phyloP scores from a whole-genome alignment of 2,329 filamentous ascomycete genomes.

The Emmonsiellopsis sp. region DNA sequence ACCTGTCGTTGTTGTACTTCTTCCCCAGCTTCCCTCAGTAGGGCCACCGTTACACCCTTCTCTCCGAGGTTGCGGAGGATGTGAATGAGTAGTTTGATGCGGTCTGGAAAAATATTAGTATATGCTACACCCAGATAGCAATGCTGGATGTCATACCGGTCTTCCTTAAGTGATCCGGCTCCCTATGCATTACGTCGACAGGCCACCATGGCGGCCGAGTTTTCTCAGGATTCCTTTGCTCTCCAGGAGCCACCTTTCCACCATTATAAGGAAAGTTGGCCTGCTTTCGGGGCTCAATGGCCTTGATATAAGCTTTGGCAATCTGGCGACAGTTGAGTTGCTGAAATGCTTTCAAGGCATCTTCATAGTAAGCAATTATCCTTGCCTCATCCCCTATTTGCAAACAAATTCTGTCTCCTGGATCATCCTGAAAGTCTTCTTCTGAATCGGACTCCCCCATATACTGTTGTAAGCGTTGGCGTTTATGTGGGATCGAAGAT shows the following conservation, averaged over 20 bases:
- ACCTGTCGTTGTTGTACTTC: slow-evolving; percentile 30
- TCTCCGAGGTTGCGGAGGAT: slow-evolving; percentile 31
- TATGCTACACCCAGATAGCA: neutral
- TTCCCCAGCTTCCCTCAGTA: slow-evolving; percentile 31
- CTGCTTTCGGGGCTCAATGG: slow-evolving; percentile 40
- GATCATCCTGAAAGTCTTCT: neutral
- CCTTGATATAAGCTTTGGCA: slow-evolving; percentile 39
- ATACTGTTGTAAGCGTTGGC: neutral
- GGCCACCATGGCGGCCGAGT: slow-evolving; percentile 40
- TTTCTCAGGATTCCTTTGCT: slow-evolving; percentile 33
- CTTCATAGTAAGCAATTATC: slow-evolving; percentile 31
- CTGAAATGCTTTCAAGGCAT: slow-evolving; percentile 35
- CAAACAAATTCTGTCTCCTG: neutral
- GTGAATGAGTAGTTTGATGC: slow-evolving; percentile 31
- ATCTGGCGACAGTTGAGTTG: slow-evolving; percentile 38
- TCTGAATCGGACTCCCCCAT: neutral
- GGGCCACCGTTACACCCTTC: slow-evolving; percentile 27
- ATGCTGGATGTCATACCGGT: slow-evolving; percentile 28
- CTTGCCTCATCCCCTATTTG: slow-evolving; percentile 31
- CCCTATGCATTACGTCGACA: slow-evolving; percentile 37
- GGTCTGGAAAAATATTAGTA: slow-evolving; percentile 18
- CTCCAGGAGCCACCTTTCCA: slow-evolving; percentile 29
- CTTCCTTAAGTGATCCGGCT: slow-evolving; percentile 41
- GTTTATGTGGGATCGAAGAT: neutral
- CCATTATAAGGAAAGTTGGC: slow-evolving; percentile 42